Evolutionary conservation across 192 early-diverging fungal species (phyloP), one percentile per base, ranked within the genome.

Genomic region (Podila verticillata): DNA sequence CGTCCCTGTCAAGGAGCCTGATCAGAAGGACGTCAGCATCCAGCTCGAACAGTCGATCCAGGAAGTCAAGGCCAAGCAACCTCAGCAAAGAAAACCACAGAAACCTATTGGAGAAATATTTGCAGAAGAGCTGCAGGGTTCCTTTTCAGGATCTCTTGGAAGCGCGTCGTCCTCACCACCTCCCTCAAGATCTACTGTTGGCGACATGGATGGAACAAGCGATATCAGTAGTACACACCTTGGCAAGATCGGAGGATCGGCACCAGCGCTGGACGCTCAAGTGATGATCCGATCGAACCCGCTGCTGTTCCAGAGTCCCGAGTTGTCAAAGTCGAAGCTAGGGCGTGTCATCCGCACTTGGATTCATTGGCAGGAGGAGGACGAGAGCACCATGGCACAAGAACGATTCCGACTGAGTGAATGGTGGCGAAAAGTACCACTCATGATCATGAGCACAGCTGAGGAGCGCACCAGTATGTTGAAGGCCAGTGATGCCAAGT

Each of bases 241-340:
- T 3, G 70, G 66, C 13, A 80, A 80, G 61, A 72, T 68, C n/a
- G 70, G 77, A 31, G 77, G 77, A 15, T 28, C 30, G 15, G 54
- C 62, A 9, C 60, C 77, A 5, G 48, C 39, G 30, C 10, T 72
- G 65, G 70, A 72, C 35, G 70, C 77, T 10, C 48, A 72, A 20
- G 7, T 91, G 57, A 89, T 88, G 85, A 92, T 93, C 77, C 79
- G 88, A 63, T 90, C 91, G 70, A 91, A 92, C 83, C 90, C 90
- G 54, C 74, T 86, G 64, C 89, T 92, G 73, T 93, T 91, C 87
- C 90, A 90, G 75, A 92, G 91, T 75, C 91, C 92, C 47, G 82
- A 87, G 2, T 3, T 80, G 8, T 72, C 77, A 1, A 28, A 57
- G 3, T 13, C 65, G 24, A 60, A 66, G 29, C 47, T 72, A 17